A percentile compares a stretch with the other conserved stretches of the same genome.
These are phyloP conservation scores for Lentinus tigrinus DNA, from an alignment of 768 basidiomycete species.

Conservation along the genomic window DNA sequence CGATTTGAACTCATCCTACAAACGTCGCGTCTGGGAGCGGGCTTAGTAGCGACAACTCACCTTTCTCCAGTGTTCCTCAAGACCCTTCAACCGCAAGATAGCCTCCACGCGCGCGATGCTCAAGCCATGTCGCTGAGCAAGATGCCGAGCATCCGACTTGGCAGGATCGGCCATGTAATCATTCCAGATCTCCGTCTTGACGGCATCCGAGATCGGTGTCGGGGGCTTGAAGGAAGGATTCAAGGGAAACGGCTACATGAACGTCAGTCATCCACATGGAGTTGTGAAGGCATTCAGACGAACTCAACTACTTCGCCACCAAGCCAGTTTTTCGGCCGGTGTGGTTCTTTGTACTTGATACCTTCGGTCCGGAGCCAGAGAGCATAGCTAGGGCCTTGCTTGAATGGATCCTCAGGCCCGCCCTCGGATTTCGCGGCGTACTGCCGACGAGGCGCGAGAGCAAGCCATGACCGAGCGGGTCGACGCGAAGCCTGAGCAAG, in stretches of 20 bases:
- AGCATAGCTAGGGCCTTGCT: conserved; percentile 15
- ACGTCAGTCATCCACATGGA: conserved; percentile 11
- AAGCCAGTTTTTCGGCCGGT: conserved; percentile 60
- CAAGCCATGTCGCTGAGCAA: conserved; percentile 62
- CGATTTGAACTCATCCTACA: conserved; percentile 66
- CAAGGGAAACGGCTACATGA: conserved; percentile 74
- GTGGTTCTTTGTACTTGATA: conserved; percentile 40
- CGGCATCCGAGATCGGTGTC: conserved; percentile 64
- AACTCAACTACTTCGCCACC: conserved; percentile 54
- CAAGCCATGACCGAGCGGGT: conserved; percentile 22
- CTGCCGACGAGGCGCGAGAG: neutral
- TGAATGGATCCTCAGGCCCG: conserved; percentile 1
- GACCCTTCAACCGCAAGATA: conserved; percentile 76
- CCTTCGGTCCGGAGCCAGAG: conserved; percentile 46
- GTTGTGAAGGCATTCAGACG: conserved; percentile 15
- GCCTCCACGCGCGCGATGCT: conserved; percentile 82
- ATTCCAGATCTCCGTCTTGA: conserved; percentile 57
- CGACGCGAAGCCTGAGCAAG: conserved; percentile 22
- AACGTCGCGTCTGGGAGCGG: conserved; percentile 12
- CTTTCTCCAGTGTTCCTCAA: conserved; percentile 72
- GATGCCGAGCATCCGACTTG: conserved; percentile 51
- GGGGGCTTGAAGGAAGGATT: conserved; percentile 85
- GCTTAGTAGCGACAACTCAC: conserved; percentile 42
- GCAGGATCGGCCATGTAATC: conserved; percentile 60
- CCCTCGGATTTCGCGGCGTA: conserved; percentile 2